phyloP scores from a whole-genome alignment of 2,329 filamentous ascomycete species.

The Cercospora sojina region DNA sequence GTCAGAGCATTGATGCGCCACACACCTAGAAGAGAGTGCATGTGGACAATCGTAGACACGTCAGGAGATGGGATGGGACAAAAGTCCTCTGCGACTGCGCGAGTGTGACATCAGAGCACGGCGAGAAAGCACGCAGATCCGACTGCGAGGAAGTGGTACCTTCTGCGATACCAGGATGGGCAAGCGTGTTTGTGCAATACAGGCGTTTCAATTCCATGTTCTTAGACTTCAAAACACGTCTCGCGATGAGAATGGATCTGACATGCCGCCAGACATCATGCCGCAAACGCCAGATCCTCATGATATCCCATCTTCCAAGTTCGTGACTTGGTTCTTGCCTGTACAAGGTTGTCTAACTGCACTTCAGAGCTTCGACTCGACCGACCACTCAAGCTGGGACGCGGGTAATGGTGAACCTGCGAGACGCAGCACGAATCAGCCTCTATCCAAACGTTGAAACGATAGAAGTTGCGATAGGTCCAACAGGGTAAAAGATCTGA shows the following conservation, averaged over 20 bases:
- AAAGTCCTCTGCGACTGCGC: neutral
- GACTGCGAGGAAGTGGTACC: neutral
- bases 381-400: constrained; percentile 2
- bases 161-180: neutral
- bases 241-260: neutral
- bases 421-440: neutral
- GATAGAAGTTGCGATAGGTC: neutral
- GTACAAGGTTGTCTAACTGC: neutral
- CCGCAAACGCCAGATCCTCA: neutral
- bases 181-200: neutral
- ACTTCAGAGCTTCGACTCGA: neutral
- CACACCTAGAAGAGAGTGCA: neutral
- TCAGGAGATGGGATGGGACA: neutral
- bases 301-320: neutral
- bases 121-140: neutral
- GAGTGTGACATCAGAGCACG: neutral
- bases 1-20: neutral
- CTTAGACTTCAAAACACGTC: neutral
- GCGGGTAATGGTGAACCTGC: neutral
- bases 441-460: neutral
- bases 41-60: neutral
- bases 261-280: neutral
- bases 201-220: neutral
- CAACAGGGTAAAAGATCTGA: neutral
- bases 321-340: neutral